These are phyloP conservation scores for Plasmopara viticola DNA, from an alignment of 352 stramenopile genomes.

Conservation along the genomic window DNA sequence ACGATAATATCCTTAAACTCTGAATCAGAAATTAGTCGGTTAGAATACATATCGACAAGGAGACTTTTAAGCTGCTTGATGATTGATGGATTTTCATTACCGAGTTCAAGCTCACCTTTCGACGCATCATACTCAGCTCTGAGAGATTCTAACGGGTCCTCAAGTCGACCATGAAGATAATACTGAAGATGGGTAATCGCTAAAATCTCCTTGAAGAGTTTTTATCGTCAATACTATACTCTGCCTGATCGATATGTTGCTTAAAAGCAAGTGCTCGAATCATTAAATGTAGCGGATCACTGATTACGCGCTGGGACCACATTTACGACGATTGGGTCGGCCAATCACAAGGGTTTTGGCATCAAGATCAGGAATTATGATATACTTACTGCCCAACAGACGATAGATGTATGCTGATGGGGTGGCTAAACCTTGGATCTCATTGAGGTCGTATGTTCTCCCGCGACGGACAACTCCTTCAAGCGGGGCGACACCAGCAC, in stretches of 20 bases:
- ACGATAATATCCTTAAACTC: conserved; percentile 16
- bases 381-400: not conserved
- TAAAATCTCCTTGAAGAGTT: conserved; percentile 10
- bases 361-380: not conserved
- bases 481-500: not conserved
- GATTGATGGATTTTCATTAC: not conserved
- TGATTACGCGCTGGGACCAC: conserved; percentile 8
- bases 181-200: conserved; percentile 9
- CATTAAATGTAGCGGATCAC: conserved; percentile 10
- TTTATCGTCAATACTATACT: conserved; percentile 13
- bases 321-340: not conserved
- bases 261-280: conserved; percentile 7
- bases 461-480: not conserved
- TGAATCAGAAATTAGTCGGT: conserved; percentile 12
- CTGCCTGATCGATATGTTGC: conserved; percentile 8
- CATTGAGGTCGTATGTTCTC: not conserved
- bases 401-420: not conserved
- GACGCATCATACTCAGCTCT: conserved; percentile 4
- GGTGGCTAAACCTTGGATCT: not conserved
- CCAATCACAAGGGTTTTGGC: not conserved
- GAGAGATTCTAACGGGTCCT: conserved; percentile 5
- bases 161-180: no score
- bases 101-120: not conserved
- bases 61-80: conserved; percentile 13
- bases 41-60: conserved; percentile 11